These are phyloP conservation scores for Alternaria incomplexa DNA, from an alignment of 2,329 filamentous ascomycete genomes.

Conservation along the genomic window DNA sequence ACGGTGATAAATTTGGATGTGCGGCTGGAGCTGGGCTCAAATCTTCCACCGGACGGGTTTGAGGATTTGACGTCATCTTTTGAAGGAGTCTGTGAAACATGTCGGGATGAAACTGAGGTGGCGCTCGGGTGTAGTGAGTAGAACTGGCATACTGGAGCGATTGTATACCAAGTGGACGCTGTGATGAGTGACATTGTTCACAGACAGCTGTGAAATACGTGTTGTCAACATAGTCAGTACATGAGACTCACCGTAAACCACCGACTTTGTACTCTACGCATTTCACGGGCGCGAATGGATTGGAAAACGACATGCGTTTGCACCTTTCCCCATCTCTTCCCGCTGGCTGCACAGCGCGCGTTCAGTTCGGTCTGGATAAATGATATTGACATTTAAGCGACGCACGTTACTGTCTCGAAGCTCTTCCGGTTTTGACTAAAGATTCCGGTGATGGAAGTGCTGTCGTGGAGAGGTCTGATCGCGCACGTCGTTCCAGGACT, in stretches of 20 bases:
- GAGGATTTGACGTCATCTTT: not conserved
- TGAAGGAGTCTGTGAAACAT: not conserved
- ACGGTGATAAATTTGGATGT: not conserved
- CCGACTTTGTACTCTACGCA: too few species aligned
- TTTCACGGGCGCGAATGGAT: too few species aligned
- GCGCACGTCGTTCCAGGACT: not conserved
- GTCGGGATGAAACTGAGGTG: not conserved
- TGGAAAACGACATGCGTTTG: too few species aligned
- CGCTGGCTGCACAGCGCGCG: too few species aligned
- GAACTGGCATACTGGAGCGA: accelerated
- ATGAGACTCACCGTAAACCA: not conserved
- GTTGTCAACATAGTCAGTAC: not conserved
- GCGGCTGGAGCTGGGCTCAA: not conserved
- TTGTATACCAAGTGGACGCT: not conserved
- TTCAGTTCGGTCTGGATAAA: too few species aligned
- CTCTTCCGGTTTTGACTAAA: too few species aligned
- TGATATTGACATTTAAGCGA: too few species aligned
- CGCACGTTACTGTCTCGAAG: too few species aligned
- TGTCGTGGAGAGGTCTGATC: not conserved
- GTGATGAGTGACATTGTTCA: not conserved
- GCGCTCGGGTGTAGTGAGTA: not conserved
- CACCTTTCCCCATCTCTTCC: too few species aligned
- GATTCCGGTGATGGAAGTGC: not conserved
- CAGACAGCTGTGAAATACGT: not conserved
- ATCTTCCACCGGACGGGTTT: not conserved